Evolutionary conservation across 2,329 filamentous ascomycete genomes (phyloP).

Genomic region (Nigrograna mackinnonii): DNA sequence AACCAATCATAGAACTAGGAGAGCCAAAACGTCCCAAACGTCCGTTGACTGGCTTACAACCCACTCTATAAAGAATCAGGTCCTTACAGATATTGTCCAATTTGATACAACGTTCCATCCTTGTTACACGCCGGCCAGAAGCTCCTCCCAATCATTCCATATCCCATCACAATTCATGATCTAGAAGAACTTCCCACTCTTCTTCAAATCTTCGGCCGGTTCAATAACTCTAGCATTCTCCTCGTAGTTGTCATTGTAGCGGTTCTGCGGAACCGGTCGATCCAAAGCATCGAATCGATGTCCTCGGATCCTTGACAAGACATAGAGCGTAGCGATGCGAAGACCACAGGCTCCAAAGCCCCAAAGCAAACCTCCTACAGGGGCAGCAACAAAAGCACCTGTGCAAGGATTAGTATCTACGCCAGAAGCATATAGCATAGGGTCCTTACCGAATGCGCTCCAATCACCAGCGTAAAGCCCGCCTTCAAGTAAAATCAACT

Average conservation of each 20-base stretch:
- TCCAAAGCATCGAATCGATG: slow-evolving; percentile 70
- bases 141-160: not conserved
- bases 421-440: not conserved
- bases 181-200: slow-evolving; percentile 38
- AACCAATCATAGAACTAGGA: too few species aligned
- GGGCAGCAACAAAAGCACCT: slow-evolving; percentile 76
- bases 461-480: slow-evolving; percentile 79
- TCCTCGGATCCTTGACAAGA: slow-evolving; percentile 61
- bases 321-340: slow-evolving; percentile 63
- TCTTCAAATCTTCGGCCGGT: slow-evolving; percentile 20
- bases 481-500: slow-evolving; percentile 71
- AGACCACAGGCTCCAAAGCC: slow-evolving; percentile 65
- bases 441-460: slow-evolving; percentile 69
- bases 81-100: too few species aligned
- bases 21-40: too few species aligned
- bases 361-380: slow-evolving; percentile 74
- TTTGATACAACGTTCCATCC: not conserved
- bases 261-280: slow-evolving; percentile 27
- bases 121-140: too few species aligned
- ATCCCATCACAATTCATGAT: not conserved
- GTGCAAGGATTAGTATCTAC: slow-evolving; percentile 12
- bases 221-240: slow-evolving; percentile 30
- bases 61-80: too few species aligned
- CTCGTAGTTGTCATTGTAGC: slow-evolving; percentile 20
- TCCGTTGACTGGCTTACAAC: too few species aligned